phyloP scores from a whole-genome alignment of 2,329 filamentous ascomycete species.

The Aspergillus sojae region DNA sequence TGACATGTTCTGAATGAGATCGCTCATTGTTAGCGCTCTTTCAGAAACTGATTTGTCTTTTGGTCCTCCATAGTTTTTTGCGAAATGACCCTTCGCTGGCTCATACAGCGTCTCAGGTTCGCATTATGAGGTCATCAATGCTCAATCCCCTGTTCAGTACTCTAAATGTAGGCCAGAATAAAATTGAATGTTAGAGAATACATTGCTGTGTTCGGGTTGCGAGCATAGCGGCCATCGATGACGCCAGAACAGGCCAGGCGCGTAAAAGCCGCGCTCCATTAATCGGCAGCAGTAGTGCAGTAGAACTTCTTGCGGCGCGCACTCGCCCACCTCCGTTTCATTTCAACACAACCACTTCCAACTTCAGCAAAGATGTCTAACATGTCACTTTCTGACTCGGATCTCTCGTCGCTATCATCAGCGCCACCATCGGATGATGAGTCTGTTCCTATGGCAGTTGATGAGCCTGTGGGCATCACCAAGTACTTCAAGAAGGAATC shows the following conservation, averaged over 20 bases:
- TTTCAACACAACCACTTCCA: conserved; percentile 25
- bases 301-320: conserved; percentile 30
- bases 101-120: not conserved
- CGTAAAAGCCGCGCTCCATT: conserved; percentile 37
- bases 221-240: conserved; percentile 27
- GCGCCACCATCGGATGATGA: conserved; percentile 64
- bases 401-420: conserved; percentile 61
- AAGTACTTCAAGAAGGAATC: conserved; percentile 53
- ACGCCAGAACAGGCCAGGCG: conserved; percentile 31
- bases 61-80: not conserved
- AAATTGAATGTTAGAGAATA: conserved; percentile 6
- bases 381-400: conserved; percentile 58
- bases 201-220: conserved; percentile 15
- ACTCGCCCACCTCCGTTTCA: conserved; percentile 19
- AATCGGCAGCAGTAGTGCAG: conserved; percentile 27
- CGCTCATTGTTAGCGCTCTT: not conserved
- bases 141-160: not conserved
- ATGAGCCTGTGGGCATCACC: conserved; percentile 45
- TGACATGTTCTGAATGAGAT: not conserved
- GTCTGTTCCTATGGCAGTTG: conserved; percentile 41
- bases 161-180: conserved; percentile 9
- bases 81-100: not conserved
- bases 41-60: not conserved
- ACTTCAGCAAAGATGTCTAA: conserved; percentile 36
- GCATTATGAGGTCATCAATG: not conserved